phyloP scores from a whole-genome alignment of 176 grass and related monocot species.

The Saccharum officinarum region DNA sequence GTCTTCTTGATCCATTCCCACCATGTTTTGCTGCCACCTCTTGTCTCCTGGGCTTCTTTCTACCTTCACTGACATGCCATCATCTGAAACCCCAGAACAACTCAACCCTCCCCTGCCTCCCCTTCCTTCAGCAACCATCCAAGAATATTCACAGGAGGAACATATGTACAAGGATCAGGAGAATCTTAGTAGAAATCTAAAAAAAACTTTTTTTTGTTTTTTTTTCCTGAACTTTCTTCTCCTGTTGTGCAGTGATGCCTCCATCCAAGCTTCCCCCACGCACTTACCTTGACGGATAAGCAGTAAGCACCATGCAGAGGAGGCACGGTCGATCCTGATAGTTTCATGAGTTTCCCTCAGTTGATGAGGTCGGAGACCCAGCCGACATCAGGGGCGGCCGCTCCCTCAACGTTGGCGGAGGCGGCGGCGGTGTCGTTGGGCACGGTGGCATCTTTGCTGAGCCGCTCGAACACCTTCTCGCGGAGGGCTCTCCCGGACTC shows the following conservation, averaged over 20 bases:
- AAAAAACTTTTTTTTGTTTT: not conserved
- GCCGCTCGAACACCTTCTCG: slow-evolving; percentile 79
- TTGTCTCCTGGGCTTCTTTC: not conserved
- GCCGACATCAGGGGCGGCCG: slow-evolving; percentile 52
- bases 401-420: not conserved
- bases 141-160: slow-evolving; percentile 42
- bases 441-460: slow-evolving; percentile 59
- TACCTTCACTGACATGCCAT: slow-evolving; percentile 2
- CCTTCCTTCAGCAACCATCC: not conserved
- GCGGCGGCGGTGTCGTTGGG: not conserved
- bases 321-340: not conserved
- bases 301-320: not conserved
- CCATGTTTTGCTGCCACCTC: slow-evolving; percentile 14
- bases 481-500: slow-evolving; percentile 80
- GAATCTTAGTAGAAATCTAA: not conserved
- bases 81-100: slow-evolving; percentile 50
- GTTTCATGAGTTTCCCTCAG: slow-evolving; percentile 6
- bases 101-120: slow-evolving; percentile 21
- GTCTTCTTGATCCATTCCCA: not conserved
- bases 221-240: not conserved
- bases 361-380: slow-evolving; percentile 86
- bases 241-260: not conserved
- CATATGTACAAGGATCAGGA: slow-evolving; percentile 39
- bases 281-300: slow-evolving; percentile 22
- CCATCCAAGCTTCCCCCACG: not conserved